Base-by-base conservation (phyloP, 2,329 filamentous ascomycete genomes). In the Claviceps capensis region DNA sequence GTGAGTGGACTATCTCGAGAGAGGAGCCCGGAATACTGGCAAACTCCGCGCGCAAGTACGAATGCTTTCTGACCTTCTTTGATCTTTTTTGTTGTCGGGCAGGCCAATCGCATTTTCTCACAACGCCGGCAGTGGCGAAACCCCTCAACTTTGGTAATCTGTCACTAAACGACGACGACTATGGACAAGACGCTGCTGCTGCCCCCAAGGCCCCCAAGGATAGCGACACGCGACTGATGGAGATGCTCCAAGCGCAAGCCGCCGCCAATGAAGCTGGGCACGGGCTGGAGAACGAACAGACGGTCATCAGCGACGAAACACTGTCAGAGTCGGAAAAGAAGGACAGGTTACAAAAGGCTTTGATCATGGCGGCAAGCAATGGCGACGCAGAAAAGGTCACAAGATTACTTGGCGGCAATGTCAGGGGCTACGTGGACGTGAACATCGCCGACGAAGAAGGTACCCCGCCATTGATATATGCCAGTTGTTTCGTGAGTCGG, bases 71-170 rank as follows among this genome's bases (percentile, higher is more conserved):
- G 22, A 45, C 3, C 17, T 23, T 23, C 19, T 41, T 52, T 40
- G 59, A 34, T 34, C 61, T 67, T 53, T 53, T 65, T 60, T 47
- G 43, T 26, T 16, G 14, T 26, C 22, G 49, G 55, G 50, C 64
- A 96, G 91, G 91, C 58, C 88, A 96, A 75, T 95, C 91, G 45
- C 90, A 96, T 70, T 95, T 95, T 69, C 77, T 97, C 57, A 94
- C 88, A 4, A 87, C 84, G 4, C 90, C 91, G 22, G 82, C 90
- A 54, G 76, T 88, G 44, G 86, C 90, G 52, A 91, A 88, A 65
- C 87, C 91, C 9, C 73, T 95, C 48, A 82, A 81, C 62, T 95
- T 96, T 71, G 75, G 72, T 62, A 88, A 87, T 65, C 79, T 97
- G 43, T 82, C 88, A 11, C 77, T 96, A 45, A 82, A 95, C 67